Percentiles rank a stretch among this genome's conserved stretches.
Conservation (phyloP, 1,284 basidiomycete species). For the Cystobasidiaceae sp. region DNA sequence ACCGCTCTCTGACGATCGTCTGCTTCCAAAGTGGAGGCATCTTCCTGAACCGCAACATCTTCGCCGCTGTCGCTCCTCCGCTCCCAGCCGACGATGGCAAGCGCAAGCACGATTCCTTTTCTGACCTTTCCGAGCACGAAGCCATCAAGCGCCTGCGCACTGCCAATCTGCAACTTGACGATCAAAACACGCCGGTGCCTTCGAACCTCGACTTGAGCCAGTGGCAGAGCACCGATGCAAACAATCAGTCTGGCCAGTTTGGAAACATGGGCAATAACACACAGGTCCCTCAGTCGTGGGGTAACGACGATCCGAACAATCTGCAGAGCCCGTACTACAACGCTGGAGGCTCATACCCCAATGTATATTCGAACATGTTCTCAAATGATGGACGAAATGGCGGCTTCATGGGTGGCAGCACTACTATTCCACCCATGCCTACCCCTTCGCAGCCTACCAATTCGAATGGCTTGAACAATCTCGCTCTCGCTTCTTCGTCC, state of each 20-base stretch:
- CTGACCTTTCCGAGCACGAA: constrained; percentile 8
- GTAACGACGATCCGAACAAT: constrained; percentile 10
- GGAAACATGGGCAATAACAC: constrained; percentile 4
- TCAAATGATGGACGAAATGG: constrained; percentile 4
- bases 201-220: background rate
- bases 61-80: constrained; percentile 3
- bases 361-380: constrained; percentile 28
- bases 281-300: background rate
- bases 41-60: constrained; percentile 30
- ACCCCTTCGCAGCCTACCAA: background rate
- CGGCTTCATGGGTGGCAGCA: constrained; percentile 23
- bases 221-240: too few relatives aligned
- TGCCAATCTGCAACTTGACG: constrained; percentile 10
- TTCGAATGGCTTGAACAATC: constrained; percentile 12
- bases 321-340: constrained; percentile 24
- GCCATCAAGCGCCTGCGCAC: constrained; percentile 16
- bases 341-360: constrained; percentile 1
- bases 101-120: background rate
- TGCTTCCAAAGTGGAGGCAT: constrained; percentile 41
- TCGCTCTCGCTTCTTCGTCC: constrained; percentile 20
- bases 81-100: background rate
- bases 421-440: constrained; percentile 29
- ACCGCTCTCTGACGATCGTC: constrained; percentile 40
- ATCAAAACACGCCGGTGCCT: constrained; percentile 8
- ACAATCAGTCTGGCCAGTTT: too few relatives aligned